phyloP scores from a whole-genome alignment of 2,329 filamentous ascomycete species.

The Rutstroemia sp. region DNA sequence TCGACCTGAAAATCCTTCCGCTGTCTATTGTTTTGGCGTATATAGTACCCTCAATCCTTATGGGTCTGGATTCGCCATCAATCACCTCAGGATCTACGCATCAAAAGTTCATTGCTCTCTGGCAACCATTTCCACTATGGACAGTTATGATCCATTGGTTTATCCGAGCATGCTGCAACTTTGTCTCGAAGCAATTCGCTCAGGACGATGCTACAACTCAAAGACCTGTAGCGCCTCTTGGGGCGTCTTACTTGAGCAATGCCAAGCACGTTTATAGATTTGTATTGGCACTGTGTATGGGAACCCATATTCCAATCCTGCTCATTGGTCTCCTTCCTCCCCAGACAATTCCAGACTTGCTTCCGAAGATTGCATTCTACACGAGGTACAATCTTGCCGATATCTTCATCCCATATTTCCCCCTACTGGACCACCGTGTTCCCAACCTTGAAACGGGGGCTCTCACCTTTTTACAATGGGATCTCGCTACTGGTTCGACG shows the following conservation, averaged over 20 bases:
- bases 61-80: slow-evolving; percentile 36
- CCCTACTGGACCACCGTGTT: slow-evolving; percentile 20
- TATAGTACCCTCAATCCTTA: slow-evolving; percentile 36
- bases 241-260: slow-evolving; percentile 17
- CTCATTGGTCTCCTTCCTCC: slow-evolving; percentile 34
- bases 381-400: slow-evolving; percentile 30
- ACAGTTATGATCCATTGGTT: slow-evolving; percentile 34
- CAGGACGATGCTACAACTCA: slow-evolving; percentile 12
- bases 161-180: slow-evolving; percentile 12
- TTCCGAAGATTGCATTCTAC: slow-evolving; percentile 26
- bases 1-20: slow-evolving; percentile 31
- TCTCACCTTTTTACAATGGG: slow-evolving; percentile 41
- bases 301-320: slow-evolving; percentile 34
- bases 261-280: slow-evolving; percentile 26
- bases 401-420: slow-evolving; percentile 33
- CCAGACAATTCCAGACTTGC: slow-evolving; percentile 31
- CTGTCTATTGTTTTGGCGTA: slow-evolving; percentile 36
- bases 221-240: slow-evolving; percentile 21
- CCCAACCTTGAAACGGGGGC: slow-evolving; percentile 31
- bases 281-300: slow-evolving; percentile 33
- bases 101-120: slow-evolving; percentile 40
- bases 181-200: slow-evolving; percentile 15
- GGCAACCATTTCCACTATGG: slow-evolving; percentile 44
- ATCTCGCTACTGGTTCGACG: slow-evolving; percentile 36
- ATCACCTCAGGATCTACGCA: slow-evolving; percentile 35